phyloP scores from a whole-genome alignment of 164 flowering plant species.

The Magnolia changhungtana region DNA sequence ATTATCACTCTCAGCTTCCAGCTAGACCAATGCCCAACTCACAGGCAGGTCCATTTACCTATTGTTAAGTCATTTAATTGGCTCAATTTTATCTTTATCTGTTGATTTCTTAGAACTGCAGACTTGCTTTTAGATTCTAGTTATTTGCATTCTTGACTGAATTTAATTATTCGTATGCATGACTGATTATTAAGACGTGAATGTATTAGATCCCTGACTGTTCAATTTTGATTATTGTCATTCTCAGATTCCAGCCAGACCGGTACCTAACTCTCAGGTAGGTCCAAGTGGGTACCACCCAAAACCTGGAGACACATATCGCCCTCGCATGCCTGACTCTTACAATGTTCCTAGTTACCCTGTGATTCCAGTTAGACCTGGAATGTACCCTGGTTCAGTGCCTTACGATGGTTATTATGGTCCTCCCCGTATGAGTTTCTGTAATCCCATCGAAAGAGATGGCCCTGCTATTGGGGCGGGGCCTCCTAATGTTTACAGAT shows the following conservation, averaged over 20 bases:
- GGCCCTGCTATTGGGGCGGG: conserved; percentile 56
- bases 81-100: not conserved
- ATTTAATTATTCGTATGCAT: too few relatives aligned
- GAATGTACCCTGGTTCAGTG: conserved; percentile 71
- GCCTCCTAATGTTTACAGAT: conserved; percentile 52
- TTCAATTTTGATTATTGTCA: not conserved
- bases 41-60: conserved; percentile 41
- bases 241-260: conserved; percentile 38
- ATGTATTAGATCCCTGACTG: too few relatives aligned
- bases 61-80: conserved; percentile 14
- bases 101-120: too few relatives aligned
- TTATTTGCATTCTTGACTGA: too few relatives aligned
- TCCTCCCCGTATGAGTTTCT: conserved; percentile 61
- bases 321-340: conserved; percentile 70
- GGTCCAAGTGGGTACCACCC: conserved; percentile 63
- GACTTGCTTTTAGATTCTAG: too few relatives aligned
- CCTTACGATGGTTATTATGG: conserved; percentile 81
- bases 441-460: conserved; percentile 62
- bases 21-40: conserved; percentile 49
- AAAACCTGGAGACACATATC: conserved; percentile 59
- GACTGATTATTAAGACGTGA: not conserved
- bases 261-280: conserved; percentile 53
- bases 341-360: conserved; percentile 47
- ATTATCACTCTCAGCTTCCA: conserved; percentile 59
- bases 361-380: conserved; percentile 77